Base-by-base conservation (phyloP, 352 stramenopile genomes). In the Pythium dissotocum region DNA sequence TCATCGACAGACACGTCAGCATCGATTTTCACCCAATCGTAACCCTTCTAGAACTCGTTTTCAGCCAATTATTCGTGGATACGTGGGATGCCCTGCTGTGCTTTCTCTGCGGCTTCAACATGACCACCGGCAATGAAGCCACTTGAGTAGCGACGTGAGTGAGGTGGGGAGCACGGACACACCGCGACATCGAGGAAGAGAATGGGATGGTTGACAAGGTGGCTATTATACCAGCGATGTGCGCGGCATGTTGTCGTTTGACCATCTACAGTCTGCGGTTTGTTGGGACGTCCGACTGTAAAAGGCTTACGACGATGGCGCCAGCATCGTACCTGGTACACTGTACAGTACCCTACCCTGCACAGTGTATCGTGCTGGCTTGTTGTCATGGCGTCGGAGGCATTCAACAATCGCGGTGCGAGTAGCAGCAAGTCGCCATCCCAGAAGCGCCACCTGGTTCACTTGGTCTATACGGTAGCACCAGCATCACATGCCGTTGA, bases 1-100 rank as follows among this genome's bases (percentile, higher is more conserved):
- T 28, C 48, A 70, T 54, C 9, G 56, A 70, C 35, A 61, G 65
- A 63, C 59, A 63, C 59, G 66, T 68, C 53, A 63, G 36, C 54
- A 30, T 0, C 0, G 2, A n/a, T 35, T 67, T 67, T 60, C 24
- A 58, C 30, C 68, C 68, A 74, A 74, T 70, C 46, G 42, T 7
- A 48, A 4, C 1, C 32, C 2, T 21, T n/a, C 1, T 16, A 0
- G 36, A 8, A 14, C 6, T 30, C 9, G n/a, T 52, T 62, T 51
- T 42, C 26, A 40, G 14, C 61, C 62, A 74, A 63, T 70, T 10
- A 42, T 6, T 33, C 40, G 4, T 21, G 8, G 32, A 68, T 58
- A 72, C 58, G 36, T 62, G 46, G 24, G 14, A 65, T 24, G 46
- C 6, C 46, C 14, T 28, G 14, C 16, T 9, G 10, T 46, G 12